Evolutionary conservation across 768 basidiomycete species (phyloP), one percentile per base, ranked within the genome.

Genomic region (Collybiopsis luxurians): DNA sequence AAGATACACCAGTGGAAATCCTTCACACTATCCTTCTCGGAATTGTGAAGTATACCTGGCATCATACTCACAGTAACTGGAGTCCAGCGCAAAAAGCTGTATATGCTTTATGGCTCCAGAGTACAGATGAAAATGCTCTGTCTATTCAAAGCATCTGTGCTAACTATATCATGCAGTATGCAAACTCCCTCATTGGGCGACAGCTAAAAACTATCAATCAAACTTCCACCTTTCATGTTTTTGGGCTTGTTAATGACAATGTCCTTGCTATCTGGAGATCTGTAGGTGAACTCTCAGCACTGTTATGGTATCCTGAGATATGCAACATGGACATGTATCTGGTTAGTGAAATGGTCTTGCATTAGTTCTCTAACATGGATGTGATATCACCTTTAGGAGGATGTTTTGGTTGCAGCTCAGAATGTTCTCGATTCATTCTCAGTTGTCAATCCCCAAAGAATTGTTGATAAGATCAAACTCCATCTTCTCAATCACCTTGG

Each of bases 1-100:
- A 59, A 47, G 60, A 63, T 47, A 61, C 61, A 6, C 59, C 70
- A 3, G 53, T 66, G 11, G 68, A 72, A 54, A 59, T 69, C 11
- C 62, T 72, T 2, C 70, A 73, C 50, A 68, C 68, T 1, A 57
- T 66, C 39, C 56, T 71, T 1, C 65, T 73, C 3, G 71, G 71
- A 3, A 34, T 62, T 0, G 60, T 63, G 50, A 73, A 73, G 56
- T 73, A 73, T 58, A 55, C 63, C 9, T 73, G 71, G 72, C 64
- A 68, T 36, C 36, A 64, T 0, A 38, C 34, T 3, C 66, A 64
- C 65, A 56, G 45, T 6, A 21, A 52, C 2, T n/a, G n/a, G n/a
- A n/a, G n/a, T n/a, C n/a, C n/a, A n/a, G 54, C 53, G 6, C 40
- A 62, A 21, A 56, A 66, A 42, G 46, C 58, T 4, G 17, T 57